These are phyloP conservation scores for Acacia concinna DNA, from an alignment of 331 rosid genomes.

Conservation along the genomic window DNA sequence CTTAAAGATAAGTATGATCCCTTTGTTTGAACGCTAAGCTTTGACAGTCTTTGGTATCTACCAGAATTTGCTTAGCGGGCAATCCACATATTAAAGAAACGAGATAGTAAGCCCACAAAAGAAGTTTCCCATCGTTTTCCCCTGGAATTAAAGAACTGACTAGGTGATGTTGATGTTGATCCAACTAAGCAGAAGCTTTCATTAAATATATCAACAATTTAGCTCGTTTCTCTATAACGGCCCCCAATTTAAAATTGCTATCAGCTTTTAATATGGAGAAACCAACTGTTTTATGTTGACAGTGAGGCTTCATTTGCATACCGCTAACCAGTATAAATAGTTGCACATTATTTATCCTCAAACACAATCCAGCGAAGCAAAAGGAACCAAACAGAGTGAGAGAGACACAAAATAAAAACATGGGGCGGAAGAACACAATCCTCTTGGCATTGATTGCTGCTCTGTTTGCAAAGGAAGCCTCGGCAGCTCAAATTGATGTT, in stretches of 20 bases:
- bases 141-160: constrained; percentile 31
- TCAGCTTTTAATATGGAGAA: constrained; percentile 1
- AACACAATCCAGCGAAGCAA: constrained; percentile 1
- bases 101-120: constrained; percentile 26
- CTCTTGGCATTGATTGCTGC: constrained; percentile 43
- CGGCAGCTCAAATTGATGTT: constrained; percentile 52
- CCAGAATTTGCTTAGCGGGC: constrained; percentile 55
- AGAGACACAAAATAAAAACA: not conserved
- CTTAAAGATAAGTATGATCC: constrained; percentile 26
- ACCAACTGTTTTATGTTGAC: not conserved
- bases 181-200: constrained; percentile 6
- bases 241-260: constrained; percentile 22
- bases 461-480: constrained; percentile 37
- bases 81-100: constrained; percentile 43
- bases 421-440: constrained; percentile 61
- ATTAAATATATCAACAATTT: constrained; percentile 14
- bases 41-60: constrained; percentile 38
- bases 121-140: constrained; percentile 12
- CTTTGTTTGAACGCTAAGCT: constrained; percentile 87
- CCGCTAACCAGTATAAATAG: constrained; percentile 39
- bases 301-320: constrained; percentile 8
- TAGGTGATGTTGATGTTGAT: constrained; percentile 1
- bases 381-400: constrained; percentile 8
- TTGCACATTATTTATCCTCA: constrained; percentile 8
- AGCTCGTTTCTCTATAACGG: constrained; percentile 2